Evolutionary conservation across 2,329 filamentous ascomycete species (phyloP), one percentile per base, ranked within the genome.

Genomic region (Fusarium agapanthi): DNA sequence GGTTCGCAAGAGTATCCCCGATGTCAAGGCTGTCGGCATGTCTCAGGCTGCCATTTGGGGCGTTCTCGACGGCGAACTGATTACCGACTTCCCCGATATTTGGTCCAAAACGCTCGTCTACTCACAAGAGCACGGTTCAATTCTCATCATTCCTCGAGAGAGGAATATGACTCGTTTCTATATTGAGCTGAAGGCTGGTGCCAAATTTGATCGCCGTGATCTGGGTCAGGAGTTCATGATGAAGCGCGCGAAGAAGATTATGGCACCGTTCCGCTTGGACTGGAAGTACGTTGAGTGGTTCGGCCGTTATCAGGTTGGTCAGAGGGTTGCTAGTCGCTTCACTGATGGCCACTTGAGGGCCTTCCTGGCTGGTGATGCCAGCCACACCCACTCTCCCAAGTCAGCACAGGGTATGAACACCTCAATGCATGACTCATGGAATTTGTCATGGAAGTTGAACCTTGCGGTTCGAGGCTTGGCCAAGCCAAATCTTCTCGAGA

Each of bases 41-140:
- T 88, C 90, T 15, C 85, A 86, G 67, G 81, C 85, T 18, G 84
- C 86, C 26, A 84, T 88, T 40, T 94, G 92, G 92, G 92, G 91
- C 61, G 91, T 94, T 6, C 82, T 94, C 7, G 92, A 94, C 78
- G 91, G 91, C 73, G 88, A 90, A 78, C 82, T 93, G 15, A 88
- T 91, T 47, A 93, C 91, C 13, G 87, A 93, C 78, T 93, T 94
- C 74, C 92, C 92, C 3, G 91, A 93, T 75, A 88, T 93, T 54
- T 93, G 91, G 91, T 92, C 89, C 79, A 93, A 93, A 81, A 90
- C 91, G 1, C 87, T 92, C 1, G 86, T 93, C 13, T 91, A 91
- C 72, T 91, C 89, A 6, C 88, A 93, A 68, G 85, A 88, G 65
- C 85, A 89, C 48, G 92, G 92, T 6, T 92, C 91, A 0, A 89